phyloP scores from a whole-genome alignment of 164 flowering plant genomes.

The Platanus orientalis region DNA sequence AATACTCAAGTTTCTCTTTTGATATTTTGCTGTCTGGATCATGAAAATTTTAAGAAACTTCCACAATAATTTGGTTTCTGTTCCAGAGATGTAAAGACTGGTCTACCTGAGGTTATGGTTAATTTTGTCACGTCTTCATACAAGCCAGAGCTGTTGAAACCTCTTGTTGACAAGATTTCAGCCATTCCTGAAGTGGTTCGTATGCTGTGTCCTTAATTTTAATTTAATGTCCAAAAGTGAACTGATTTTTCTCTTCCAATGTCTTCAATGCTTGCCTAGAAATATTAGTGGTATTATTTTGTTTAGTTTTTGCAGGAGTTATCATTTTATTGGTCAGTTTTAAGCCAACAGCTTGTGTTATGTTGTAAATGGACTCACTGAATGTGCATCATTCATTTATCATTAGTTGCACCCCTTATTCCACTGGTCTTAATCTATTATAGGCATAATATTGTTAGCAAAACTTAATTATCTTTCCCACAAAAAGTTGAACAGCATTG shows the following conservation, averaged over 20 bases:
- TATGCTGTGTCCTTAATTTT: conserved; percentile 8
- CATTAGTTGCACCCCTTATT: too few relatives aligned
- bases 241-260: background rate
- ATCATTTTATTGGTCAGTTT: too few relatives aligned
- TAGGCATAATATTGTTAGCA: too few relatives aligned
- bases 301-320: too few relatives aligned
- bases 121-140: conserved; percentile 95
- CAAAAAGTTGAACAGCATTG: too few relatives aligned
- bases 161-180: conserved; percentile 68
- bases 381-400: too few relatives aligned
- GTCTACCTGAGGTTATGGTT: conserved; percentile 81
- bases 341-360: too few relatives aligned
- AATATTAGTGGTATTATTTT: too few relatives aligned
- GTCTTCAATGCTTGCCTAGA: too few relatives aligned
- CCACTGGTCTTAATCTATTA: too few relatives aligned
- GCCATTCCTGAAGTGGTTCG: conserved; percentile 84
- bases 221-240: background rate
- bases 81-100: conserved; percentile 69
- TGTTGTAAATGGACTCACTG: too few relatives aligned
- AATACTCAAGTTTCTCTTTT: background rate
- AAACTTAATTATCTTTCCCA: too few relatives aligned
- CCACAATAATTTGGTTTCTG: conserved; percentile 4
- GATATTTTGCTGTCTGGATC: background rate
- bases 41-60: background rate
- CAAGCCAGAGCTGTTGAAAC: conserved; percentile 76